Evolutionary conservation across 1,139 yeast species (phyloP).

Genomic region (Debaryomyces psychrophilus): DNA sequence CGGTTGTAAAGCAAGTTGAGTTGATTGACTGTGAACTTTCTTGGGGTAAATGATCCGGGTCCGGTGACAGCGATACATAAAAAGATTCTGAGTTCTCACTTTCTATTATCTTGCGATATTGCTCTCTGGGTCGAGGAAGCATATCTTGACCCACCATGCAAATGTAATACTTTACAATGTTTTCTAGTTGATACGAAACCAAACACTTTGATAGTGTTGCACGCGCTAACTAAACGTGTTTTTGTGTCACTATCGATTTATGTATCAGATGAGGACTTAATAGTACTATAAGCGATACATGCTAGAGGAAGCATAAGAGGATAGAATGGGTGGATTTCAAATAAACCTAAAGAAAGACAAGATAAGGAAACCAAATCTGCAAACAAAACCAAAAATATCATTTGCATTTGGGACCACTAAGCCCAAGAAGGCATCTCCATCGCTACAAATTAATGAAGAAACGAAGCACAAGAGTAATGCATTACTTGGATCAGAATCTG

Average conservation of each 20-base stretch:
- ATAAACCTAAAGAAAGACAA: conserved; percentile 26
- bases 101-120: not conserved
- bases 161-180: not conserved
- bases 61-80: not conserved
- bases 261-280: conserved; percentile 5
- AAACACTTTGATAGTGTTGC: conserved; percentile 3
- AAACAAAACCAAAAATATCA: conserved; percentile 8
- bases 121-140: conserved; percentile 7
- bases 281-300: not conserved
- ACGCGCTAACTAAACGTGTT: conserved; percentile 9
- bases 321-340: conserved; percentile 25
- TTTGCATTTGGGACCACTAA: conserved; percentile 7
- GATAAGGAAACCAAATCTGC: not conserved
- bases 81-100: not conserved
- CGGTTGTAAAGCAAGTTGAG: conserved; percentile 2
- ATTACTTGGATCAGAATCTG: conserved; percentile 19
- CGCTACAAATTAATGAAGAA: not conserved
- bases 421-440: not conserved
- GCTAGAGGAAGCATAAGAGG: not conserved
- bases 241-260: conserved; percentile 5
- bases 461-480: not conserved
- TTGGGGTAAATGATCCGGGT: not conserved
- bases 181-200: not conserved
- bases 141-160: conserved; percentile 2
- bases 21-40: conserved; percentile 4